Percentiles rank a stretch among this genome's conserved stretches.
phyloP scores from a whole-genome alignment of 805 yeast species.

The Hanseniaspora singularis region DNA sequence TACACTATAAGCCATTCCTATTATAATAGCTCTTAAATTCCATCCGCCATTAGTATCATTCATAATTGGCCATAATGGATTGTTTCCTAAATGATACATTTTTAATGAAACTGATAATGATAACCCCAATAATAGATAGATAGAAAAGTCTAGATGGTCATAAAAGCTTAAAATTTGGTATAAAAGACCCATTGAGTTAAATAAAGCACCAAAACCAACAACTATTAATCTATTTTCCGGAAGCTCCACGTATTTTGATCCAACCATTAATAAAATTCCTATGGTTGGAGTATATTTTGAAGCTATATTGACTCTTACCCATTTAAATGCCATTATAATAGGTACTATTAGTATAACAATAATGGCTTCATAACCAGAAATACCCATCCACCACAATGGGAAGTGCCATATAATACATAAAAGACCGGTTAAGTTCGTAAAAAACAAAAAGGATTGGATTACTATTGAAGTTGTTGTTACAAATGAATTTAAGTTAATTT shows the following conservation, averaged over 20 bases:
- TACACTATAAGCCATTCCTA: slow-evolving; percentile 48
- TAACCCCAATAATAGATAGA: slow-evolving; percentile 45
- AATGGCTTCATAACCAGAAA: slow-evolving; percentile 82
- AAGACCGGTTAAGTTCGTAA: slow-evolving; percentile 74
- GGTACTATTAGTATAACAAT: slow-evolving; percentile 51
- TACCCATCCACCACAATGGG: slow-evolving; percentile 97
- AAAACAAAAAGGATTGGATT: slow-evolving; percentile 60
- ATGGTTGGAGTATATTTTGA: slow-evolving; percentile 11
- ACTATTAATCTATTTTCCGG: slow-evolving; percentile 72
- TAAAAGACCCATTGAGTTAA: slow-evolving; percentile 1
- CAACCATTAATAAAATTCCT: slow-evolving; percentile 24
- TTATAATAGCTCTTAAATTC: slow-evolving; percentile 53
- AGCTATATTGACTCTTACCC: slow-evolving; percentile 25
- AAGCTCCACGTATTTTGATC: slow-evolving; percentile 52
- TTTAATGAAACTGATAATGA: slow-evolving; percentile 63
- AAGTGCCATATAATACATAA: slow-evolving; percentile 90
- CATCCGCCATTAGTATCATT: slow-evolving; percentile 74
- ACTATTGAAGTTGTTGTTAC: slow-evolving; percentile 23
- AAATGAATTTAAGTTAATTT: background rate
- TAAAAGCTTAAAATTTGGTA: slow-evolving; percentile 7
- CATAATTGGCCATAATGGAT: slow-evolving; percentile 96
- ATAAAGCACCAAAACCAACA: slow-evolving; percentile 44
- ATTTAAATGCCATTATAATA: slow-evolving; percentile 38
- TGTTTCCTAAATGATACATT: slow-evolving; percentile 66
- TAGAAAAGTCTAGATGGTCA: slow-evolving; percentile 17